phyloP scores from a whole-genome alignment of 2,329 filamentous ascomycete species.

The Albophoma yamanashiensis region DNA sequence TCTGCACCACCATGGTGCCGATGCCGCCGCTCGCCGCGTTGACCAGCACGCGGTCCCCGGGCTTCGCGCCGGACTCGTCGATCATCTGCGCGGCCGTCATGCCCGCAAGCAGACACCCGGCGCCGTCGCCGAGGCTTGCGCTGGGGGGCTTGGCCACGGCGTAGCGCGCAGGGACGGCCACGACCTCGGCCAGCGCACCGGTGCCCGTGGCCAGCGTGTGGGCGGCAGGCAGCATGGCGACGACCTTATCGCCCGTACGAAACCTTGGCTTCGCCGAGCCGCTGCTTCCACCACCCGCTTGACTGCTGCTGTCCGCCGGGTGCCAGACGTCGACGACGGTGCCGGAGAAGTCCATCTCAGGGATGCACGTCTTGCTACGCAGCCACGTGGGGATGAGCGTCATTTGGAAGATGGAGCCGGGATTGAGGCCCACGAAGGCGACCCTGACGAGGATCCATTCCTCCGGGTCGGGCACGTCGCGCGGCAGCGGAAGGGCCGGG shows the following conservation, averaged over 20 bases:
- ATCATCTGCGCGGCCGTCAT: constrained; percentile 28
- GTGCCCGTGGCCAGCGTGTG: constrained; percentile 21
- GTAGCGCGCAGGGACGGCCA: constrained; percentile 23
- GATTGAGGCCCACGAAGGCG: constrained; percentile 34
- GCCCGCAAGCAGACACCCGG: constrained; percentile 26
- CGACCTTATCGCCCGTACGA: constrained; percentile 20
- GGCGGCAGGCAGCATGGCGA: constrained; percentile 25
- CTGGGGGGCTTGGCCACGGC: constrained; percentile 19
- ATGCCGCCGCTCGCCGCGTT: constrained; percentile 42
- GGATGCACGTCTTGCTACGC: constrained; percentile 23
- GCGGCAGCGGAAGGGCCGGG: constrained; percentile 15
- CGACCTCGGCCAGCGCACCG: constrained; percentile 28
- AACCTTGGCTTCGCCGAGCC: constrained; percentile 9
- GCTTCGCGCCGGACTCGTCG: constrained; percentile 23
- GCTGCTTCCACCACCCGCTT: not conserved
- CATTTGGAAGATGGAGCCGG: constrained; percentile 30
- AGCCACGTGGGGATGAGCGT: constrained; percentile 26
- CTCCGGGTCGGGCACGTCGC: constrained; percentile 13
- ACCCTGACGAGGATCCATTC: constrained; percentile 28
- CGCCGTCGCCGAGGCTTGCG: constrained; percentile 20
- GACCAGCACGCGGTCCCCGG: constrained; percentile 30
- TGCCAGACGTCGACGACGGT: constrained; percentile 24
- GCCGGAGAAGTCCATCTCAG: constrained; percentile 34
- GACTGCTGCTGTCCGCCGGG: not conserved
- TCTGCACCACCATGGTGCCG: constrained; percentile 34